Base-by-base conservation (phyloP, 2,329 filamentous ascomycete species). In the Hyphodiscus sp. region DNA sequence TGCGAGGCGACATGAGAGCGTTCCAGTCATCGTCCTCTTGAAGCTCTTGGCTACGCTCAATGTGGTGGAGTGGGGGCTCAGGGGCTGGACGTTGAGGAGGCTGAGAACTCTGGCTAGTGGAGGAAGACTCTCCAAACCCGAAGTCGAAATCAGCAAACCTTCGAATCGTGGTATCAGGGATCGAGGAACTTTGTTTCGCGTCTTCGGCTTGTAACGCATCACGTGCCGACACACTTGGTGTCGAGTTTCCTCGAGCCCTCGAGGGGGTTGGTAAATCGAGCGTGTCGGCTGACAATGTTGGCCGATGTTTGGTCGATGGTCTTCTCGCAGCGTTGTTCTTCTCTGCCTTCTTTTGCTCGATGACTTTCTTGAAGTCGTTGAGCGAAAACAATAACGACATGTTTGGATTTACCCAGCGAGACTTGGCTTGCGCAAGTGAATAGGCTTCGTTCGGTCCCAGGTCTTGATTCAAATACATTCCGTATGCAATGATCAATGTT, bases 321-420 rank as follows among this genome's bases (percentile, higher is more conserved):
- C 79, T 46, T 77, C 79, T 19, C 70, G 71, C 38, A 75, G 57
- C 48, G n/a, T 52, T 54, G 10, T 55, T 58, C 48, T 62, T 64
- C 69, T 71, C 63, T 3, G 70, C 56, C 59, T 72, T 78, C 68
- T 74, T 80, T 64, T 75, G 78, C 1, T 76, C 70, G 2, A 85
- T 68, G 47, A 84, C 75, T 64, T 85, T 85, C 61, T 85, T 82
- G 66, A 91, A 92, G 65, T 92, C 88, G 68, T 91, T 88, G 47
- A 95, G 74, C 61, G 89, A 91, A 76, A 94, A 94, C 78, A 95
- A 91, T 61, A 95, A 76, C 61, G 89, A 89, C 89, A 95, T 95
- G 69, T 95, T 95, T 0, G 89, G 89, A 54, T 89, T 91, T 62
- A 95, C 92, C 89, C 89, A 95, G 65, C 79, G 83, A 69, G 89